A percentile compares a stretch with the other conserved stretches of the same genome.
phyloP scores from a whole-genome alignment of 2,329 filamentous ascomycete species.

The Aspergillus oerlinghausenensis region DNA sequence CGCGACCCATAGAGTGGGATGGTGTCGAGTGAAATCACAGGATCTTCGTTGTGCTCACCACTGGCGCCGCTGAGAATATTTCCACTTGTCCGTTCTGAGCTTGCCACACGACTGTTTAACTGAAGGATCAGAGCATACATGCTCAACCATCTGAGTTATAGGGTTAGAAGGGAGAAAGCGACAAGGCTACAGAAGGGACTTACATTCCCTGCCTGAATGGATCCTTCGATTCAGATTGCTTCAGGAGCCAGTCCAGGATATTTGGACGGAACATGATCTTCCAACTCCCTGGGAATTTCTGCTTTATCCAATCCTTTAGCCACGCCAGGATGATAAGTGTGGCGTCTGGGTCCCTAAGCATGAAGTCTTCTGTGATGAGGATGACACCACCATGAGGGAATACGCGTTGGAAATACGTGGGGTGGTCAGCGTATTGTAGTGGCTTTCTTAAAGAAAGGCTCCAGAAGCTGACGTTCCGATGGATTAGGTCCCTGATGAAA shows the following conservation, averaged over 20 bases:
- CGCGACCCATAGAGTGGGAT: slow-evolving; percentile 27
- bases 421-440: slow-evolving; percentile 19
- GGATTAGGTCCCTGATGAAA: slow-evolving; percentile 20
- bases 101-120: slow-evolving; percentile 2
- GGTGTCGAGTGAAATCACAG: slow-evolving; percentile 25
- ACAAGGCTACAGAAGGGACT: slow-evolving; percentile 2
- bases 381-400: slow-evolving; percentile 36
- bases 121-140: slow-evolving; percentile 27
- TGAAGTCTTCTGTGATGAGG: slow-evolving; percentile 40
- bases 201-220: slow-evolving; percentile 15
- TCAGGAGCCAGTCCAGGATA: slow-evolving; percentile 31
- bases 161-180: not conserved
- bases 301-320: slow-evolving; percentile 24
- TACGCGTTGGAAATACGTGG: slow-evolving; percentile 29
- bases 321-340: slow-evolving; percentile 33
- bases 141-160: slow-evolving; percentile 16
- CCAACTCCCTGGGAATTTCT: slow-evolving; percentile 26
- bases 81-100: not conserved
- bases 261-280: slow-evolving; percentile 38
- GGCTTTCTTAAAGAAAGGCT: slow-evolving; percentile 25
- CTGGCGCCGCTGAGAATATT: slow-evolving; percentile 19
- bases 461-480: slow-evolving; percentile 30
- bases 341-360: slow-evolving; percentile 25
- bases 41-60: slow-evolving; percentile 20
- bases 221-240: slow-evolving; percentile 16